These are phyloP conservation scores for Beauveria rudraprayagi DNA, from an alignment of 2,329 filamentous ascomycete genomes.

Conservation along the genomic window DNA sequence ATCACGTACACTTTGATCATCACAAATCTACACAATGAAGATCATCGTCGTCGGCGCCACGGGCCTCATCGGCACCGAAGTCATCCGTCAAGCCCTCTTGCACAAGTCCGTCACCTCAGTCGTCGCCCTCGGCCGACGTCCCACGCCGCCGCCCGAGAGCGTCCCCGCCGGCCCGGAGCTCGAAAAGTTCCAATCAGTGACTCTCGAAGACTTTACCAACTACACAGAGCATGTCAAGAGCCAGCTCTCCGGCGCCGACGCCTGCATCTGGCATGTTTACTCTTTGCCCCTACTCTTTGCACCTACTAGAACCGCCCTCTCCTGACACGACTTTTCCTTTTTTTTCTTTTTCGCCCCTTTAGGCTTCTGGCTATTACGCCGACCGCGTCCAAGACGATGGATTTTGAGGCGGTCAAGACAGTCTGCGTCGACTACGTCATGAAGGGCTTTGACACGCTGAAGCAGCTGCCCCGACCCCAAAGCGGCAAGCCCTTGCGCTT, in stretches of 20 bases:
- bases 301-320: not conserved
- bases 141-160: constrained; percentile 20
- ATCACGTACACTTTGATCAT: too few species aligned
- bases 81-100: constrained; percentile 34
- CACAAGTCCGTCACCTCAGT: constrained; percentile 30
- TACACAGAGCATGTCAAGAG: constrained; percentile 32
- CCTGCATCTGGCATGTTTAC: constrained; percentile 33
- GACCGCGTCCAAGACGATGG: constrained; percentile 20
- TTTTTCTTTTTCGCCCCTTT: not conserved
- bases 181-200: constrained; percentile 31
- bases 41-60: constrained; percentile 34
- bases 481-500: constrained; percentile 33
- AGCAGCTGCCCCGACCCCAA: constrained; percentile 17
- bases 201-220: constrained; percentile 30
- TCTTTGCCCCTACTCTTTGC: too few species aligned
- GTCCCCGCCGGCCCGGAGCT: constrained; percentile 17
- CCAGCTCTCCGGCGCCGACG: constrained; percentile 32
- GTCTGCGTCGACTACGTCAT: constrained; percentile 31
- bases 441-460: constrained; percentile 27
- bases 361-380: constrained; percentile 37
- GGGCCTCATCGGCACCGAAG: constrained; percentile 33
- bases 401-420: constrained; percentile 28
- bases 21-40: constrained; percentile 30
- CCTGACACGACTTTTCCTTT: not conserved
- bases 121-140: constrained; percentile 32